phyloP scores from a whole-genome alignment of 2,329 filamentous ascomycete species.

The Chaetomiaceae sp. region DNA sequence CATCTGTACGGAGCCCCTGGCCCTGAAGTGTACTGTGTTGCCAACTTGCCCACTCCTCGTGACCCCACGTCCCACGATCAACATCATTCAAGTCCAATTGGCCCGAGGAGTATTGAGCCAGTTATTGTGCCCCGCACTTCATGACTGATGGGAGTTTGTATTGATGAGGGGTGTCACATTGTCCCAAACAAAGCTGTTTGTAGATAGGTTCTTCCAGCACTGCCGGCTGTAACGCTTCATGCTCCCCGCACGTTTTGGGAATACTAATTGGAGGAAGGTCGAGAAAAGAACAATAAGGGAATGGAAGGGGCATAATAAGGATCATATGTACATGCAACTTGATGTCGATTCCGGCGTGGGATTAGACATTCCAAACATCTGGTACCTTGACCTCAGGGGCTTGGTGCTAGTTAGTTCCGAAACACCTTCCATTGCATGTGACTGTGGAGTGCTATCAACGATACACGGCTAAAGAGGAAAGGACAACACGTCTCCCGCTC shows the following conservation, averaged over 20 bases:
- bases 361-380: background rate
- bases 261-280: background rate
- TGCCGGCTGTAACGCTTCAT: background rate
- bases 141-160: background rate
- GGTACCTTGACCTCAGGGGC: background rate
- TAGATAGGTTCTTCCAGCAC: too few relatives aligned
- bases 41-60: too few relatives aligned
- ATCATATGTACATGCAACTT: background rate
- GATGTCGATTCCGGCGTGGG: background rate
- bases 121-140: constrained; percentile 4
- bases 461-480: background rate
- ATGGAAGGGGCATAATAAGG: background rate
- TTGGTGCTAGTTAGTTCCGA: background rate
- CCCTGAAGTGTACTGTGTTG: too few relatives aligned
- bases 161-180: constrained; percentile 4
- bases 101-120: background rate
- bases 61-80: too few relatives aligned
- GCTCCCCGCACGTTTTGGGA: background rate
- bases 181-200: background rate
- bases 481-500: background rate
- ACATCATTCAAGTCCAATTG: background rate
- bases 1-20: too few relatives aligned
- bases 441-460: background rate
- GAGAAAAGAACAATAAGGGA: background rate
- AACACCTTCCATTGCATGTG: background rate